phyloP scores from a whole-genome alignment of 345 rosid genomes.

The Atalantia buxifolia region DNA sequence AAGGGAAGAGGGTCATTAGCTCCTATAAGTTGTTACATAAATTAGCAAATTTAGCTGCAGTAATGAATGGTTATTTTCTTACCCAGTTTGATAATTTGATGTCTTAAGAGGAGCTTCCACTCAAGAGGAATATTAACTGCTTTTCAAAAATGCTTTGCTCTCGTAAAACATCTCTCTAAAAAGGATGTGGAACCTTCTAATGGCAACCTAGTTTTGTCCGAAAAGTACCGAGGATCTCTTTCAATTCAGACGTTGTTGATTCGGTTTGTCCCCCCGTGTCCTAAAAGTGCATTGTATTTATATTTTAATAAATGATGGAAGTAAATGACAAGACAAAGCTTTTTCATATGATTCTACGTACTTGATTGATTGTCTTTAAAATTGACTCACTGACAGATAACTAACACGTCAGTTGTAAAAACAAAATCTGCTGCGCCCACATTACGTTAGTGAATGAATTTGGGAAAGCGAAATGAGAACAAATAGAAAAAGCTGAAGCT shows the following conservation, averaged over 20 bases:
- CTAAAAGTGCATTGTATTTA: not conserved
- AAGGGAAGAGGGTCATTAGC: slow-evolving; percentile 24
- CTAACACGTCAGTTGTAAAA: slow-evolving; percentile 22
- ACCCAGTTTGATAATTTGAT: not conserved
- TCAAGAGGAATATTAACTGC: not conserved
- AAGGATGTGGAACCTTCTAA: slow-evolving; percentile 17
- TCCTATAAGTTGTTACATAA: slow-evolving; percentile 18
- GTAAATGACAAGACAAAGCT: slow-evolving; percentile 27
- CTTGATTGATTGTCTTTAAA: not conserved
- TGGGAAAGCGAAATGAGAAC: slow-evolving; percentile 32
- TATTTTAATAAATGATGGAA: not conserved
- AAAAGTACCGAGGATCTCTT: slow-evolving; percentile 26
- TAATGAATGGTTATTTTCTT: slow-evolving; percentile 12
- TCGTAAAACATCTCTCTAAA: slow-evolving; percentile 19
- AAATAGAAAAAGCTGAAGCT: not conserved
- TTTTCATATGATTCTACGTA: slow-evolving; percentile 21
- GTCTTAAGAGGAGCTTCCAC: slow-evolving; percentile 13
- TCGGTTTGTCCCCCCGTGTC: slow-evolving; percentile 13
- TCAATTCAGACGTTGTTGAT: slow-evolving; percentile 23
- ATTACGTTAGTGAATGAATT: not conserved
- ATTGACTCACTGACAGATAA: not conserved
- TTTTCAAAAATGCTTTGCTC: not conserved
- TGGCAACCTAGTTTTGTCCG: slow-evolving; percentile 16
- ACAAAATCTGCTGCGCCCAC: too few species aligned
- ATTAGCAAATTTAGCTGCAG: slow-evolving; percentile 26